Evolutionary conservation across 139 green algal genomes (phyloP).

Genomic region (Micractinium conductrix): DNA sequence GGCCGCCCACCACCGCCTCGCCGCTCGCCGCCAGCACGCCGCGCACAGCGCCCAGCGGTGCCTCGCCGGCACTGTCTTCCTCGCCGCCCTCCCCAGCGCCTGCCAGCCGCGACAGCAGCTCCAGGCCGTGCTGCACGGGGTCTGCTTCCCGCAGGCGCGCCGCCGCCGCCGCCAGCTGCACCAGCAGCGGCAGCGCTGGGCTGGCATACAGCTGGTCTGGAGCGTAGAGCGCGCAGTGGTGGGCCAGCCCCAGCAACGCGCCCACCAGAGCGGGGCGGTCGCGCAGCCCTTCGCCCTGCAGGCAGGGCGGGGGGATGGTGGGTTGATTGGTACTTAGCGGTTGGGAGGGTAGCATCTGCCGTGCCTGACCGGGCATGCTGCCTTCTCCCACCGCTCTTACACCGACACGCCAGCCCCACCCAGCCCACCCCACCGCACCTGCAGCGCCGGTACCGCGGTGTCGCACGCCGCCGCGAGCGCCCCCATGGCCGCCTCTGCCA

Average conservation of each 20-base stretch:
- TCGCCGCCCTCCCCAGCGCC: slow-evolving; percentile 1
- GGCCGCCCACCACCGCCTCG: slow-evolving; percentile 37
- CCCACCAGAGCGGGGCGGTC: slow-evolving; percentile 54
- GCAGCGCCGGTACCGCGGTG: slow-evolving; percentile 35
- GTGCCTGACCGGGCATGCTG: no score
- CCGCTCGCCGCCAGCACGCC: slow-evolving; percentile 44
- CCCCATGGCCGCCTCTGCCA: background rate
- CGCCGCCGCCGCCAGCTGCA: slow-evolving; percentile 46
- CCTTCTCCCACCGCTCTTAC: background rate
- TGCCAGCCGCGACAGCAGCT: slow-evolving; percentile 59
- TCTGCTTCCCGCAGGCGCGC: slow-evolving; percentile 60
- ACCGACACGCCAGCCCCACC: background rate
- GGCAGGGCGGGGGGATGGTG: background rate
- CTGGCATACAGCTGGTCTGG: slow-evolving; percentile 53
- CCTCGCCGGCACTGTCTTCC: background rate
- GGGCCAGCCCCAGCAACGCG: slow-evolving; percentile 57
- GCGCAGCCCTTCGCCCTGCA: slow-evolving; percentile 28
- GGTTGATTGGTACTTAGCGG: no score
- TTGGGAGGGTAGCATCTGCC: no score
- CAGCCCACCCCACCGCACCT: slow-evolving; percentile 9
- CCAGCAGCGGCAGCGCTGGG: slow-evolving; percentile 39
- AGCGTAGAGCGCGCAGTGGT: slow-evolving; percentile 72
- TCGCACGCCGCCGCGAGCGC: slow-evolving; percentile 47
- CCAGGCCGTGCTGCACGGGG: slow-evolving; percentile 50
- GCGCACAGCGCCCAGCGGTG: slow-evolving; percentile 18